Evolutionary conservation across 176 grass and related monocot species (phyloP), one percentile per base, ranked within the genome.

Genomic region (Zoysia pacifica): DNA sequence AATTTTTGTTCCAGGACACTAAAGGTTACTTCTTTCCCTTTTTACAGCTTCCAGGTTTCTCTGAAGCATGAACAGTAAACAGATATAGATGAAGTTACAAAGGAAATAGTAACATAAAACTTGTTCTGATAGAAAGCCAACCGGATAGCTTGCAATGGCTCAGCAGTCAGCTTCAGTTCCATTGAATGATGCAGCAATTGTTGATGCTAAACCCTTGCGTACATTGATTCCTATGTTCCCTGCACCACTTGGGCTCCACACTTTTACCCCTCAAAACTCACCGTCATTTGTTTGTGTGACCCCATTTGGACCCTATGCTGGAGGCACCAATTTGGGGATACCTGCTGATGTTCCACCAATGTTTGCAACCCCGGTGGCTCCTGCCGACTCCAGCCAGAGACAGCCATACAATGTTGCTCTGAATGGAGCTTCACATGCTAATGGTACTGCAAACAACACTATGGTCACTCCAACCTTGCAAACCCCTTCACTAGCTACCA

Each of bases 181-280:
- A 0, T 51, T 53, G n/a, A 67, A 85, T 18, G 80, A 91, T 65
- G 38, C 87, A 62, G 68, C 46, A 16, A 88, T 91, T 49, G 11
- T 97, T 40, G 94, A 97, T 63, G 91, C 88, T 48, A 91, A 97
- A 79, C 94, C 94, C 61, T 80, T 97, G 84, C 85, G 91, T 69
- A 89, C 86, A 55, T 81, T 97, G 76, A 83, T 88, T 67, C 94
- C 94, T 38, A 97, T 97, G 94, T 93, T 93, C 65, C 94, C 94
- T 52, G 88, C 91, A 2, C 70, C 91, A n/a, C 86, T 91, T 5
- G 94, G 94, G 41, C 62, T 91, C 37, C 80, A 89, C 84, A 89
- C 88, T 52, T 97, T 82, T 78, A 81, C 81, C 60, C 84, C 81
- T 77, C 83, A 89, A 62, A 89, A 87, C 76, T 84, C 83, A 47